Conservation (phyloP, 768 basidiomycete genomes). For the Grammothele lineata region DNA sequence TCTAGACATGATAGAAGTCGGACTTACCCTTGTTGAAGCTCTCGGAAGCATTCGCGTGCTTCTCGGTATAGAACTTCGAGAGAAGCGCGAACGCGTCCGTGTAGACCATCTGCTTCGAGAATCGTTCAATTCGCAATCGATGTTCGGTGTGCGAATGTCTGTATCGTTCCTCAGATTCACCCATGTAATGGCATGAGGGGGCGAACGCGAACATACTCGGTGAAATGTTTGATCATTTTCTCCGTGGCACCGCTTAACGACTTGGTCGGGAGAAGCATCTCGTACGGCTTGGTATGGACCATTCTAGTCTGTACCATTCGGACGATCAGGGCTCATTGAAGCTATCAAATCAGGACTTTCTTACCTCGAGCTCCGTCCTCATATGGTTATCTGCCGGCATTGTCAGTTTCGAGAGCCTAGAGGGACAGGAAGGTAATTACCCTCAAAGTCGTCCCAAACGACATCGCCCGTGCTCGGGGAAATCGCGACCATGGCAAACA, state of each 20-base stretch:
- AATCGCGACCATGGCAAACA: slow-evolving; percentile 72
- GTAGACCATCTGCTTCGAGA: slow-evolving; percentile 51
- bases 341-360: too few species aligned
- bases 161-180: neutral
- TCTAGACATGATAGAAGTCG: neutral
- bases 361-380: slow-evolving; percentile 85
- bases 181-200: too few species aligned
- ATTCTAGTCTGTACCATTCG: slow-evolving; percentile 63
- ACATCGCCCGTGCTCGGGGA: slow-evolving; percentile 90
- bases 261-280: slow-evolving; percentile 62
- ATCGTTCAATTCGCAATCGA: slow-evolving; percentile 61
- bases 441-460: slow-evolving; percentile 88
- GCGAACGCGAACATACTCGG: slow-evolving; percentile 41
- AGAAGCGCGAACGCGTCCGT: slow-evolving; percentile 66
- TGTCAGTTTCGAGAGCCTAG: neutral
- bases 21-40: slow-evolving; percentile 41
- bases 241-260: slow-evolving; percentile 66
- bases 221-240: slow-evolving; percentile 70
- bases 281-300: slow-evolving; percentile 78
- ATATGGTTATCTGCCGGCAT: slow-evolving; percentile 62
- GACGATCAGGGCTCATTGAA: neutral
- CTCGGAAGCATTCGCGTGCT: slow-evolving; percentile 37
- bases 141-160: slow-evolving; percentile 24
- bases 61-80: slow-evolving; percentile 61
- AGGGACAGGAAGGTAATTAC: slow-evolving; percentile 30